Evolutionary conservation across 2,329 filamentous ascomycete genomes (phyloP).

Genomic region (Botrytis galanthina): DNA sequence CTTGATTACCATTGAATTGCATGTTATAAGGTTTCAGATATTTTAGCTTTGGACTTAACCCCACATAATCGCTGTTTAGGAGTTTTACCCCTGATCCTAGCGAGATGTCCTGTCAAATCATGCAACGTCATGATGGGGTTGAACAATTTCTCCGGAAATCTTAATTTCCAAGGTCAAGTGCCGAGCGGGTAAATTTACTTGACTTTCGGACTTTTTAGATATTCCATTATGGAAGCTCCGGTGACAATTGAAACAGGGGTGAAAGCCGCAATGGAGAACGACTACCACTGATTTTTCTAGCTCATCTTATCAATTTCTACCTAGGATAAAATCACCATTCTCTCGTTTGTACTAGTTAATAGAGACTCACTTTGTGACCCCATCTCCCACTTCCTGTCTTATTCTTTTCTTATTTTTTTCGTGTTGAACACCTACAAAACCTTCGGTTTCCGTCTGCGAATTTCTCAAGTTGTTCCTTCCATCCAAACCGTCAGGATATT

Average conservation of each 20-base stretch:
- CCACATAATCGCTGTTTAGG: neutral
- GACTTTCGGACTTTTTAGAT: neutral
- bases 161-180: neutral
- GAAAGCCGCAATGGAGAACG: neutral
- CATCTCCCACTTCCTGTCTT: neutral
- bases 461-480: neutral
- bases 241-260: neutral
- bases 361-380: neutral
- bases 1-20: too few relatives aligned
- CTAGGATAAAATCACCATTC: neutral
- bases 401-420: too few relatives aligned
- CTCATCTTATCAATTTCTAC: neutral
- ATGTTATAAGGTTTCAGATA: neutral
- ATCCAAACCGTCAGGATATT: neutral
- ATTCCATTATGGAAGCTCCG: neutral
- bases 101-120: neutral
- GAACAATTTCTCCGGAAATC: neutral
- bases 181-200: neutral
- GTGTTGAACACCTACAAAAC: neutral
- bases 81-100: neutral
- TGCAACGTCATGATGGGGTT: neutral
- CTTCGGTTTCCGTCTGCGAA: neutral
- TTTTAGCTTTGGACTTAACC: neutral
- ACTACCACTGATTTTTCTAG: neutral
- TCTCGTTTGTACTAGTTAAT: neutral